Evolutionary conservation across 305 asterid genomes (phyloP).

Genomic region (Fraxinus velutina): DNA sequence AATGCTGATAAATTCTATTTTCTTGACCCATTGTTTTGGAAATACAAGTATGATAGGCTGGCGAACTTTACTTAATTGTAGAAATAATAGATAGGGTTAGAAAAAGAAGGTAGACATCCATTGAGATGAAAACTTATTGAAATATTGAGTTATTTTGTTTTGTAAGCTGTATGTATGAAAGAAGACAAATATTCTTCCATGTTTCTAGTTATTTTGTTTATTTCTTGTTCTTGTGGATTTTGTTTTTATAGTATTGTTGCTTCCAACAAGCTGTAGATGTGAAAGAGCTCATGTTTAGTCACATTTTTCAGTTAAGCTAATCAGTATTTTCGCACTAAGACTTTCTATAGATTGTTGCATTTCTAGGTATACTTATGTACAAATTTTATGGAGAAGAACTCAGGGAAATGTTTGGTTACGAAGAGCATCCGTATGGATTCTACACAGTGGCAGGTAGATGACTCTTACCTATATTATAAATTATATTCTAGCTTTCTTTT

Average conservation of each 20-base stretch:
- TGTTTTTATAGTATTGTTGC: not conserved
- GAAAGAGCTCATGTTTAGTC: slow-evolving; percentile 15
- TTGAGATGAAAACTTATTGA: not conserved
- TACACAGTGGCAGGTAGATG: slow-evolving; percentile 88
- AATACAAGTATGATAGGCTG: not conserved
- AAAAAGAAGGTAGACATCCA: not conserved
- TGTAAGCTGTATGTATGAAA: not conserved
- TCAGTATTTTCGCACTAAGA: slow-evolving; percentile 30
- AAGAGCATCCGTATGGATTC: slow-evolving; percentile 96
- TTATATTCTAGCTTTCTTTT: not conserved
- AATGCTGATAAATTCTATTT: not conserved
- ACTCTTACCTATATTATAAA: slow-evolving; percentile 12
- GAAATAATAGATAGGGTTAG: not conserved
- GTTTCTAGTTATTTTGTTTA: not conserved
- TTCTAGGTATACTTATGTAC: slow-evolving; percentile 89
- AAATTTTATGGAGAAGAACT: slow-evolving; percentile 94
- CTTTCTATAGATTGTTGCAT: slow-evolving; percentile 80
- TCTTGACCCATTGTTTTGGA: not conserved
- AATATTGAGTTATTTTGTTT: not conserved
- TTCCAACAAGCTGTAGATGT: not conserved
- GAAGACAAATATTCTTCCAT: not conserved
- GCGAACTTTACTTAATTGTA: not conserved
- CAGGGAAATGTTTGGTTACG: slow-evolving; percentile 97
- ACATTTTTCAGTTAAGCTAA: not conserved
- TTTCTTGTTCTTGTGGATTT: not conserved